phyloP scores from a whole-genome alignment of 1,284 basidiomycete species.

The Ceratobasidium sp. region DNA sequence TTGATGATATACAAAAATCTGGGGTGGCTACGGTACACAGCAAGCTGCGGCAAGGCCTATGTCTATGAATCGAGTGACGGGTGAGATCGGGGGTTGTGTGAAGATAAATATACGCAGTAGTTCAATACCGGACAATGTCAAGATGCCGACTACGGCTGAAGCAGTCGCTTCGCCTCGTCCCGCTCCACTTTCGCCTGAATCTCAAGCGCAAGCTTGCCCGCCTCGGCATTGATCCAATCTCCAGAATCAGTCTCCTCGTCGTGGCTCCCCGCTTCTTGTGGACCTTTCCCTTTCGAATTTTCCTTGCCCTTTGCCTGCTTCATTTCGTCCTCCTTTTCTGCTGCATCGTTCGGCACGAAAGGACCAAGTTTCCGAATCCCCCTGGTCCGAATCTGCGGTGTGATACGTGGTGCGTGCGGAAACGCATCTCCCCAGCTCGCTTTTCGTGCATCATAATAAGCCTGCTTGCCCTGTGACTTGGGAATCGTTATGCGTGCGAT shows the following conservation, averaged over 20 bases:
- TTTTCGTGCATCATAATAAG: conserved; percentile 95
- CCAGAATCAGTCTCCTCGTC: not conserved
- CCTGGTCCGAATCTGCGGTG: conserved; percentile 63
- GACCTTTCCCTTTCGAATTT: conserved; percentile 12
- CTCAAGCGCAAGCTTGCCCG: conserved; percentile 18
- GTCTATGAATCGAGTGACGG: conserved; percentile 4
- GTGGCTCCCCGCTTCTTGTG: not conserved
- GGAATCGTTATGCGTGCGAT: conserved; percentile 91
- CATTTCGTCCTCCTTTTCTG: not conserved
- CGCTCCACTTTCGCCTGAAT: conserved; percentile 18
- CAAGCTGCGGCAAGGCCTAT: not conserved
- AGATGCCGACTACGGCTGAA: not conserved
- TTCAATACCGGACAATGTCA: not conserved
- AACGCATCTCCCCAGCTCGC: conserved; percentile 93
- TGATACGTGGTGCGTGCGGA: conserved; percentile 82
- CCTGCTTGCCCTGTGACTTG: conserved; percentile 91
- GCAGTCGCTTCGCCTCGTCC: not conserved
- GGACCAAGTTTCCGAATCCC: conserved; percentile 32
- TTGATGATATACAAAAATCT: not conserved
- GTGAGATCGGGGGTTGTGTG: not conserved
- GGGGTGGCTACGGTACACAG: not conserved
- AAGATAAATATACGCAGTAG: not conserved
- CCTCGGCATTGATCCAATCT: conserved; percentile 20
- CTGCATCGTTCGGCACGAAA: conserved; percentile 1
- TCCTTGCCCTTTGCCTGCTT: conserved; percentile 1